These are phyloP conservation scores for Pseudopyricularia javanii DNA, from an alignment of 2,329 filamentous ascomycete species.

Conservation along the genomic window DNA sequence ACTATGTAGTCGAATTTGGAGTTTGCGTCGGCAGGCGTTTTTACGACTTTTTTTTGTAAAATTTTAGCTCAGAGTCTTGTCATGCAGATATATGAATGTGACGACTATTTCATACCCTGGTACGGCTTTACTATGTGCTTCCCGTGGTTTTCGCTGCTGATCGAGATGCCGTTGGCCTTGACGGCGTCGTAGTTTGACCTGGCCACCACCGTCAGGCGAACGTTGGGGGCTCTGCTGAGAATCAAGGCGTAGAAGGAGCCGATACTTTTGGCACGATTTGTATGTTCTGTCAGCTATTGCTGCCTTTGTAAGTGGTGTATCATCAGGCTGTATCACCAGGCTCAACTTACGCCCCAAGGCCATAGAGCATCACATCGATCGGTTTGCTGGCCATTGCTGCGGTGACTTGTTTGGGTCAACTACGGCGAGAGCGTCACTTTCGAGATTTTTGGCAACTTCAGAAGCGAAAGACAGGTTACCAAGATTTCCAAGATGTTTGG, in stretches of 20 bases:
- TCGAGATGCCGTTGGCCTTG: constrained; percentile 34
- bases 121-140: constrained; percentile 36
- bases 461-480: too few species aligned
- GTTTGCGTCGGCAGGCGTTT: constrained; percentile 30
- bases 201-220: constrained; percentile 46
- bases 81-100: not conserved
- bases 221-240: constrained; percentile 25
- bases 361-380: constrained; percentile 35
- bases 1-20: constrained; percentile 41
- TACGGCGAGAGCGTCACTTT: too few species aligned
- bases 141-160: constrained; percentile 43
- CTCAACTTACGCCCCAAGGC: constrained; percentile 36
- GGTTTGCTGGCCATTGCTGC: not conserved
- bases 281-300: not conserved
- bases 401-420: not conserved
- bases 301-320: not conserved
- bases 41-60: constrained; percentile 23
- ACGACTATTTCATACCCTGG: constrained; percentile 16
- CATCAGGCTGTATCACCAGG: not conserved
- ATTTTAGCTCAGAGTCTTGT: not conserved
- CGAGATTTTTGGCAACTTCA: too few species aligned
- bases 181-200: constrained; percentile 48
- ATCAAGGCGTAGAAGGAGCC: constrained; percentile 47
- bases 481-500: too few species aligned
- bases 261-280: constrained; percentile 23